Conservation (phyloP, 805 yeast species). For the Saccharomyces mikatae region DNA sequence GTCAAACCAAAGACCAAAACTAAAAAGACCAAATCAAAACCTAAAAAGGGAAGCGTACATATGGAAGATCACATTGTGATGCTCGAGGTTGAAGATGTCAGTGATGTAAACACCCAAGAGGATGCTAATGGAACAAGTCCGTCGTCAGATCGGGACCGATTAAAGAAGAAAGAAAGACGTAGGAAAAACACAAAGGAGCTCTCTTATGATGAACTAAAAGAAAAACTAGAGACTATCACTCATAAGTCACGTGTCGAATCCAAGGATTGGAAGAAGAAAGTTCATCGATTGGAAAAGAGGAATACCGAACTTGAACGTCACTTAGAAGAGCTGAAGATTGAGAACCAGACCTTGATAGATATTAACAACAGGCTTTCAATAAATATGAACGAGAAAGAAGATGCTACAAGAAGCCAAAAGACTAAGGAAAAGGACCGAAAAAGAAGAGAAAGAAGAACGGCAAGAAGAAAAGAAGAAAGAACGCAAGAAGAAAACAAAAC, state of each 20-base stretch:
- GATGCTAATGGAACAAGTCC: background rate
- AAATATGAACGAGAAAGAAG: background rate
- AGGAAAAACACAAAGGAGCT: background rate
- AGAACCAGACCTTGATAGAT: background rate
- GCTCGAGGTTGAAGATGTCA: background rate
- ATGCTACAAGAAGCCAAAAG: background rate
- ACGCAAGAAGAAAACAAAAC: background rate
- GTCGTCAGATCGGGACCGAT: background rate
- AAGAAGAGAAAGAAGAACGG: background rate
- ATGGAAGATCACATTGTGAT: background rate
- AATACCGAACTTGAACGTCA: background rate
- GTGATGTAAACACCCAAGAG: background rate
- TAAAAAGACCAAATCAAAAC: background rate
- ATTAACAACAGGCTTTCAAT: background rate
- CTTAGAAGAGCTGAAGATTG: background rate
- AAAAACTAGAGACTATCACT: background rate
- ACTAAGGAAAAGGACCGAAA: background rate
- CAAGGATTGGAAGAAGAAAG: background rate
- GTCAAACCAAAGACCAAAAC: background rate
- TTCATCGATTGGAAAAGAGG: background rate
- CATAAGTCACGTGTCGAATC: background rate
- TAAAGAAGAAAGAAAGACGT: background rate
- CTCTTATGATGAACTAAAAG: background rate
- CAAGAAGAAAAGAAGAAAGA: background rate
- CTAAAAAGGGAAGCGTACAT: background rate